phyloP scores from a whole-genome alignment of 2,329 filamentous ascomycete genomes.

The Cladophialophora psammophila region DNA sequence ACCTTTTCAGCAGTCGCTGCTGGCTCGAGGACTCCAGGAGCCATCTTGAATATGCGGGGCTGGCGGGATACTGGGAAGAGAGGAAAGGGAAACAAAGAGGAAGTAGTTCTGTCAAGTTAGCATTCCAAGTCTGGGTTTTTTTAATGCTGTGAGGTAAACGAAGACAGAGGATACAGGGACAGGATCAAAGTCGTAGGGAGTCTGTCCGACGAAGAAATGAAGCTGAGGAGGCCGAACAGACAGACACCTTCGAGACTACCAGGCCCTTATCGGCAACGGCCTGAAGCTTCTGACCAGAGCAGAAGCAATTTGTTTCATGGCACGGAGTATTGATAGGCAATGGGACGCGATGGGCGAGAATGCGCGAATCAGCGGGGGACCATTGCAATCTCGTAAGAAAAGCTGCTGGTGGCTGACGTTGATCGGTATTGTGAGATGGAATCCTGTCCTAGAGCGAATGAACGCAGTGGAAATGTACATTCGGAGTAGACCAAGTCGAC shows the following conservation, averaged over 20 bases:
- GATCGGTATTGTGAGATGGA: constrained; percentile 1
- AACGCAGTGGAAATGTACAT: not conserved
- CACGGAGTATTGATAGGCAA: constrained; percentile 27
- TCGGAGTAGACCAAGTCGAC: not conserved
- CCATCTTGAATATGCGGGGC: constrained; percentile 53
- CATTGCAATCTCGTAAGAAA: constrained; percentile 13
- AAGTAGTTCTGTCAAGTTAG: constrained; percentile 25
- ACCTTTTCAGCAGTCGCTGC: constrained; percentile 56
- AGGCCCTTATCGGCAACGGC: constrained; percentile 26
- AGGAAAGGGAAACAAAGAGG: not conserved
- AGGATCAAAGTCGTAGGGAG: constrained; percentile 1
- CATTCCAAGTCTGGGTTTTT: constrained; percentile 20
- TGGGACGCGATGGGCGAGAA: constrained; percentile 1
- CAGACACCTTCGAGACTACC: constrained; percentile 1
- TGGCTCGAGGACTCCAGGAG: constrained; percentile 61
- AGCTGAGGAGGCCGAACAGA: not conserved
- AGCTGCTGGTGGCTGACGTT: constrained; percentile 18
- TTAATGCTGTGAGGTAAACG: constrained; percentile 7
- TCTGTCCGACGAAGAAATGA: not conserved
- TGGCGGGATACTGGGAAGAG: not conserved
- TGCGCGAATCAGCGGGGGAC: constrained; percentile 31
- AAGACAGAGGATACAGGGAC: not conserved
- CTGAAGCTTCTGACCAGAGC: constrained; percentile 28
- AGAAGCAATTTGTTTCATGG: constrained; percentile 23
- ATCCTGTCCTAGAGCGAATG: not conserved